Evolutionary conservation across 805 yeast species (phyloP), one percentile per base, ranked within the genome.

Genomic region (Candida ulmi): DNA sequence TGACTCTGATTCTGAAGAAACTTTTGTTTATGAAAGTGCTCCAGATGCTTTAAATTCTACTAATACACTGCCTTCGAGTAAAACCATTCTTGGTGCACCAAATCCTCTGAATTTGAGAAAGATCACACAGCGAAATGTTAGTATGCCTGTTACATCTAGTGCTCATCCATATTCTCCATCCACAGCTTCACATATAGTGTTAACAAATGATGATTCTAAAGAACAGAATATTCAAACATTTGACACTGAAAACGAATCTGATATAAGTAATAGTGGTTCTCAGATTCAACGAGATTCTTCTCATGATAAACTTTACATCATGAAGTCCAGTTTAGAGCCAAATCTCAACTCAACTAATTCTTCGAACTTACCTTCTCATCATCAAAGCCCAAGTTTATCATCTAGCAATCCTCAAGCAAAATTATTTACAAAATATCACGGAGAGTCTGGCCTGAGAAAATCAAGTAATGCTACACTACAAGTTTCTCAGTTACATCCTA

Each of bases 1-100:
- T 44, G 78, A 84, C 30, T 81, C 90, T 26, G 97, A 90, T 58
- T 79, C 88, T 19, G 96, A 90, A 50, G 99, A 93, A 59, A 88
- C 95, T 2, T 91, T 93, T 69, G 96, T 91, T n/a, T 91, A 91
- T 59, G 97, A 90, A 53, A 55, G 58, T 39, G 56, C 57, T 0
- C 57, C 57, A 11, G 57, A 54, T 45, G 54, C 49, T 5, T 21
- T 48, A 19, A 44, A 46, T 27, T 43, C 57, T 2, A 42, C 50
- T 8, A 48, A 36, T 30, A 47, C 50, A 1, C 27, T 48, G 11
- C 50, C 54, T 15, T 36, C 47, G 0, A 45, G 44, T 8, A 50
- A 52, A 31, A 37, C 40, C 7, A 11, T 25, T 5, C 15, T 37
- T 7, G 36, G 38, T 17, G 39, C 46, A 13, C 27, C 31, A 5